Evolutionary conservation across 768 basidiomycete genomes (phyloP), one percentile per base, ranked within the genome.

Genomic region (Trametes elegans): DNA sequence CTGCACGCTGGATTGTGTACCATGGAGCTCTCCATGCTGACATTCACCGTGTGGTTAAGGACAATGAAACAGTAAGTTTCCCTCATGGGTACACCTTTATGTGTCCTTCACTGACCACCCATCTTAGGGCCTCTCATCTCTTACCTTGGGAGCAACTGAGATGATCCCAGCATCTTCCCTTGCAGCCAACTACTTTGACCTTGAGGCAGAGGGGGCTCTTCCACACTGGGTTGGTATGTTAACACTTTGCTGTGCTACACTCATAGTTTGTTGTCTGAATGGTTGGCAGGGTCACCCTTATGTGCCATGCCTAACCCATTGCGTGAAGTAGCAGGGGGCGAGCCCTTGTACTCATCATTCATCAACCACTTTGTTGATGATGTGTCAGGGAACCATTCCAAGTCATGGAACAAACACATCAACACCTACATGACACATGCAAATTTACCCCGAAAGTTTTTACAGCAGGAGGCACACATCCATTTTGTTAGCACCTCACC

Each of bases 401-500:
- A 75, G 56, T 70, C 73, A 42, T 74, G 67, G 49, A 73, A 75
- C 43, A 48, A 64, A 0, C 72, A 74, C 48, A 68, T 53, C 10
- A 74, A 74, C 44, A 45, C 72, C 2, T 74, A 72, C 36, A 42
- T 70, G 2, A 52, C 58, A n/a, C 69, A 71, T 51, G 36, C 54
- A 0, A 69, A 62, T 49, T n/a, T 73, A 0, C 70, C 73, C n/a
- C 53, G 43, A 0, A 45, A 53, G 5, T 53, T 66, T 0, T 14
- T 55, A 2, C 73, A 73, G 45, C 70, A 74, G 49, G 73, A 66
- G 14, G 16, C 60, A 45, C 68, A 68, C 57, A 53, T 73, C 18
- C 62, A 64, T 1, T 74, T 71, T 49, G 49, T 43, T 14, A 68
- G 70, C 0, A 73, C 72, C 0, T 74, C 72, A 2, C 65, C 60